phyloP scores from a whole-genome alignment of 305 asterid genomes.

The Fraxinus greggii region DNA sequence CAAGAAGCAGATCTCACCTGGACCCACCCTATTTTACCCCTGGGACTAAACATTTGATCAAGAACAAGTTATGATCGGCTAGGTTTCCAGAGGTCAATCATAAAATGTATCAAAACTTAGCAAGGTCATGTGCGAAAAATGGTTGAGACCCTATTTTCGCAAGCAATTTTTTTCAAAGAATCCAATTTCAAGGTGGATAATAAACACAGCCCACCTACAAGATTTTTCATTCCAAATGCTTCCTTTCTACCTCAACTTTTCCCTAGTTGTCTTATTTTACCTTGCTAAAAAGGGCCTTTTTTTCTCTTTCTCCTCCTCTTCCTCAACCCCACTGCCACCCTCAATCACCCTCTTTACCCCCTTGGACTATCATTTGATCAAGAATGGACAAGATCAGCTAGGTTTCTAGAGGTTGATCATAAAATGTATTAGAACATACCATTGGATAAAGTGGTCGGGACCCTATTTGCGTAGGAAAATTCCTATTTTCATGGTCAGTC shows the following conservation, averaged over 20 bases:
- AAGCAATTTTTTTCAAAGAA: not conserved
- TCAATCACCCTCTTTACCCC: not conserved
- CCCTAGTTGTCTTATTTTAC: not conserved
- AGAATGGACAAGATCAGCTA: not conserved
- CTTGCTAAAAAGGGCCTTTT: not conserved
- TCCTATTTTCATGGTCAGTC: not conserved
- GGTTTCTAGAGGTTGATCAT: not conserved
- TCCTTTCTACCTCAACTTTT: not conserved
- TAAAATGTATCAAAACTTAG: not conserved
- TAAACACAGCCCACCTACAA: not conserved
- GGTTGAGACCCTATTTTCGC: not conserved
- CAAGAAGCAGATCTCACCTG: not conserved
- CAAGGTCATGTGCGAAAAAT: not conserved
- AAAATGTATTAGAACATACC: not conserved
- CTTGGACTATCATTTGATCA: not conserved
- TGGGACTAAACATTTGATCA: not conserved
- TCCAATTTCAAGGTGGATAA: not conserved
- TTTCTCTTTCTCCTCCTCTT: not conserved
- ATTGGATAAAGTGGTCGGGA: not conserved
- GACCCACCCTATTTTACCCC: not conserved
- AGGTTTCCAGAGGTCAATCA: not conserved
- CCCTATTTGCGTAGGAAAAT: not conserved
- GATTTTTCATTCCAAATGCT: not conserved
- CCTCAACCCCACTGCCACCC: not conserved
- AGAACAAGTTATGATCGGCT: not conserved